Conservation (phyloP, 2,329 filamentous ascomycete species). For the Byssochlamys sp. region DNA sequence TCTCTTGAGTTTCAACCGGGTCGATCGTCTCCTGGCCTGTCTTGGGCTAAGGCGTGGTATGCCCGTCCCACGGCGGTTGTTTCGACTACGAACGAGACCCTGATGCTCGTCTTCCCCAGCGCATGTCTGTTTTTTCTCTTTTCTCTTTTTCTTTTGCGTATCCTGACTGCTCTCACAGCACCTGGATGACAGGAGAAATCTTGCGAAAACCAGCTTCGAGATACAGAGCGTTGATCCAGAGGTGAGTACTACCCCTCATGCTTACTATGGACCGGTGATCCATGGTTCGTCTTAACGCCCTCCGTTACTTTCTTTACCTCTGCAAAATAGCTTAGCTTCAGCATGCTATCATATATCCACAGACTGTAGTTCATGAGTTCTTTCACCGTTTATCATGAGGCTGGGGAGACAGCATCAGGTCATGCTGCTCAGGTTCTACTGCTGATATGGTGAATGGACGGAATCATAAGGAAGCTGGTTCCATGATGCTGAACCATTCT, state of each 20-base stretch:
- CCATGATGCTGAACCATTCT: background rate
- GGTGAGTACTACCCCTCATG: background rate
- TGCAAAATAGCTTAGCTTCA: background rate
- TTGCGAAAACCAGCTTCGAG: background rate
- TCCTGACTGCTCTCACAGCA: background rate
- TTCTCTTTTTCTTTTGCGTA: background rate
- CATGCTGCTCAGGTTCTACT: background rate
- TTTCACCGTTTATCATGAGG: background rate
- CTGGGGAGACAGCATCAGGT: background rate
- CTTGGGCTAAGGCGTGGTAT: background rate
- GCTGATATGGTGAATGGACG: background rate
- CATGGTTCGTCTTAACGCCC: background rate
- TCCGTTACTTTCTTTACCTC: background rate
- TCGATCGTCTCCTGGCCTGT: background rate
- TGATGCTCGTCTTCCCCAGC: background rate
- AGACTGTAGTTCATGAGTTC: background rate
- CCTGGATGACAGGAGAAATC: background rate
- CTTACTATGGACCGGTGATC: background rate
- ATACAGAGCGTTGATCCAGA: background rate
- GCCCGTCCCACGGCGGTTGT: background rate
- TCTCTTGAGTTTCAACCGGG: background rate
- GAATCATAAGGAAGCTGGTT: background rate
- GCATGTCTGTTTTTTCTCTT: background rate
- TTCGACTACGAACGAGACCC: background rate
- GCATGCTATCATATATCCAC: background rate